Conservation (phyloP, 345 rosid species). For the Eucalyptus sp. region DNA sequence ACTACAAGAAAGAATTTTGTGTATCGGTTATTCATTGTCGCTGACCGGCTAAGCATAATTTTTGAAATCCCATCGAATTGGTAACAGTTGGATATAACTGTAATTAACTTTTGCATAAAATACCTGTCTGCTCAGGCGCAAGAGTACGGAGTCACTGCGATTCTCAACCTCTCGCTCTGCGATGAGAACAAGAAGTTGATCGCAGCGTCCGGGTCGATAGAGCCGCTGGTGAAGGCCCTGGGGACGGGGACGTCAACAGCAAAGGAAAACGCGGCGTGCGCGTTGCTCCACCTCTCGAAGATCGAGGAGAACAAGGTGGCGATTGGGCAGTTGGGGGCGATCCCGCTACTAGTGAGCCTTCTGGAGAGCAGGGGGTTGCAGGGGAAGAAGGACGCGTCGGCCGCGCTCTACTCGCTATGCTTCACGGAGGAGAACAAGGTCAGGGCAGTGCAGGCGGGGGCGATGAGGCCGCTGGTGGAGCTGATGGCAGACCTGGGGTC, state of each 20-base stretch:
- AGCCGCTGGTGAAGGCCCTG: slow-evolving; percentile 64
- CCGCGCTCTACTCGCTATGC: slow-evolving; percentile 76
- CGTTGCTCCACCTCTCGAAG: slow-evolving; percentile 73
- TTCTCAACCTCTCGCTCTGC: slow-evolving; percentile 79
- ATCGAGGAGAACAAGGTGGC: slow-evolving; percentile 58
- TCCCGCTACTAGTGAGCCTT: slow-evolving; percentile 50
- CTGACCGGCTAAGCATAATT: too few relatives aligned
- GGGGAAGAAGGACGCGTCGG: slow-evolving; percentile 86
- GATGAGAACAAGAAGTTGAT: slow-evolving; percentile 79
- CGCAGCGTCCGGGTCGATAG: slow-evolving; percentile 66
- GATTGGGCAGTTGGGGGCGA: slow-evolving; percentile 88
- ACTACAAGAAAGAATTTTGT: too few relatives aligned
- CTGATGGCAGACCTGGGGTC: slow-evolving; percentile 90
- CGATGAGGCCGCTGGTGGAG: slow-evolving; percentile 74
- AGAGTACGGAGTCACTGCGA: slow-evolving; percentile 90
- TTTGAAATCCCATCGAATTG: too few relatives aligned
- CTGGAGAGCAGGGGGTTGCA: slow-evolving; percentile 48
- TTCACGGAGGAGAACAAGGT: slow-evolving; percentile 67
- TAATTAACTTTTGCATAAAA: too few relatives aligned
- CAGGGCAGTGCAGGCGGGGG: slow-evolving; percentile 63
- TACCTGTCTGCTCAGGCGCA: slow-evolving; percentile 28
- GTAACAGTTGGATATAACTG: too few relatives aligned
- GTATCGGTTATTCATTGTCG: too few relatives aligned
- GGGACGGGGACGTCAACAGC: slow-evolving; percentile 58
- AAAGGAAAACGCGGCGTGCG: slow-evolving; percentile 86